These are phyloP conservation scores for Phytophthora colocasiae DNA, from an alignment of 352 stramenopile genomes.

Conservation along the genomic window DNA sequence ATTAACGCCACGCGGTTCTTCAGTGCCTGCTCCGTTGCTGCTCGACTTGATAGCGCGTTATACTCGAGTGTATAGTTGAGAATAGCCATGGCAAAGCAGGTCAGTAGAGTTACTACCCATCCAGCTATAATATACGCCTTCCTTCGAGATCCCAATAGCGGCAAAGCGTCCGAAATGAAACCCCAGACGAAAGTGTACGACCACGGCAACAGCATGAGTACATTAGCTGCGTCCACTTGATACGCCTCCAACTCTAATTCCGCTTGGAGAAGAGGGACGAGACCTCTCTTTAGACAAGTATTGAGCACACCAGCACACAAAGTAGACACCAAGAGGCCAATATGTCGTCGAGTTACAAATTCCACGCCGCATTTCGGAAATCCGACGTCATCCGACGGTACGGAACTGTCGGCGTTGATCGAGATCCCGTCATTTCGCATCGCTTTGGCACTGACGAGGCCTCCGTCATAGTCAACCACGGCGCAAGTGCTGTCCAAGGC, in stretches of 20 bases:
- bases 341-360: conserved; percentile 31
- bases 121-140: conserved; percentile 66
- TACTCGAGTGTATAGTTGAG: conserved; percentile 67
- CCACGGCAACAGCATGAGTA: conserved; percentile 55
- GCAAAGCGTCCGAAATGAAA: conserved; percentile 61
- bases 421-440: conserved; percentile 7
- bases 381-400: conserved; percentile 14
- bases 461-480: conserved; percentile 40
- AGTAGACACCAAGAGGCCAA: conserved; percentile 49
- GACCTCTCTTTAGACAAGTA: conserved; percentile 45
- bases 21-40: conserved; percentile 23
- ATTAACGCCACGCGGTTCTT: conserved; percentile 39
- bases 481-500: conserved; percentile 39
- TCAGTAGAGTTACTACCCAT: conserved; percentile 49
- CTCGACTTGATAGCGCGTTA: conserved; percentile 28
- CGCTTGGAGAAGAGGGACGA: conserved; percentile 49
- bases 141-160: conserved; percentile 51
- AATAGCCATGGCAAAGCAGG: conserved; percentile 60
- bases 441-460: conserved; percentile 20
- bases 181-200: conserved; percentile 57
- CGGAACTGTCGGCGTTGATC: conserved; percentile 17
- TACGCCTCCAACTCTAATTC: conserved; percentile 44
- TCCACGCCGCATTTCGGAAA: conserved; percentile 12
- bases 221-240: conserved; percentile 43
- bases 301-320: conserved; percentile 44